These are phyloP conservation scores for Jatropha curcas DNA, from an alignment of 345 rosid genomes.

Conservation along the genomic window DNA sequence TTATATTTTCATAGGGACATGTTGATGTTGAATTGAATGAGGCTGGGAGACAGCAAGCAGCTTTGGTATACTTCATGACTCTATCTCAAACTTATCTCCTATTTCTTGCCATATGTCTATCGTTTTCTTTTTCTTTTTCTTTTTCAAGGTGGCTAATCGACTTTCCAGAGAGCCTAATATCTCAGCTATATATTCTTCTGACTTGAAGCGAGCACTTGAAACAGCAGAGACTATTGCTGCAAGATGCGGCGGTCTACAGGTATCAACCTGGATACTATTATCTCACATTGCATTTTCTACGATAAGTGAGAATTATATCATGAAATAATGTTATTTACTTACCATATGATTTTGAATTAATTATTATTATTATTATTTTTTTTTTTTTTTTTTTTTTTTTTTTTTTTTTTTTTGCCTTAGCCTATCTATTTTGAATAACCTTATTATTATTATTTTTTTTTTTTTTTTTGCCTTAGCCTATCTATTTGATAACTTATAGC, in stretches of 20 bases:
- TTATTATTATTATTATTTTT: too few species aligned
- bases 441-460: too few species aligned
- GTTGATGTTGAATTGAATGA: conserved; percentile 79
- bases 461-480: neutral
- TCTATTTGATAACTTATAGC: neutral
- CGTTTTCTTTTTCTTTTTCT: neutral
- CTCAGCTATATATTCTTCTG: conserved; percentile 73
- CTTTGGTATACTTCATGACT: conserved; percentile 38
- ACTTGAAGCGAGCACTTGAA: conserved; percentile 76
- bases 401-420: too few species aligned
- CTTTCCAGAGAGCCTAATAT: conserved; percentile 59
- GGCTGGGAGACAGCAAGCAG: conserved; percentile 76
- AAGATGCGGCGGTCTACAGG: conserved; percentile 61
- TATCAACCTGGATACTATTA: conserved; percentile 20
- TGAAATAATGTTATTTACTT: neutral
- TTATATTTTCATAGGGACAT: conserved; percentile 53
- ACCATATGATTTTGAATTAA: too few species aligned
- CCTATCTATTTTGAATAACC: too few species aligned
- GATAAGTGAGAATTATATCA: neutral
- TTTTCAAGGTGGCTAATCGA: conserved; percentile 60
- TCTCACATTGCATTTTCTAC: neutral
- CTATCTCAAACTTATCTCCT: neutral
- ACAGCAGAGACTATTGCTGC: conserved; percentile 76
- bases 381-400: too few species aligned
- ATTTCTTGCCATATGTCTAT: neutral